A percentile compares a stretch with the other conserved stretches of the same genome.
These are phyloP conservation scores for Ustilago bromivora DNA, from an alignment of 1,284 basidiomycete species.

Conservation along the genomic window DNA sequence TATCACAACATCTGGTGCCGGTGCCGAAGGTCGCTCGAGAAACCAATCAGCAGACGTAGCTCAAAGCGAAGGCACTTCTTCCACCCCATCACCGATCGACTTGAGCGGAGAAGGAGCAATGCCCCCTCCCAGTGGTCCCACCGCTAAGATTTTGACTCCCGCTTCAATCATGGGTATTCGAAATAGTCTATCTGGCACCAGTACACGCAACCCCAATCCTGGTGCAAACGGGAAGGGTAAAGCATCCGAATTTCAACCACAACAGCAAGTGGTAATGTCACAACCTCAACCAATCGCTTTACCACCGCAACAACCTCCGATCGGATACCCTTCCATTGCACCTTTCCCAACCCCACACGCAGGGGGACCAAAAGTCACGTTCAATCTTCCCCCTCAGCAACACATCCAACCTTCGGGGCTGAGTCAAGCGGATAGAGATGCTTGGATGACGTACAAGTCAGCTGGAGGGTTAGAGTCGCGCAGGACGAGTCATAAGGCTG, in stretches of 20 bases:
- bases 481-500: conserved; percentile 94
- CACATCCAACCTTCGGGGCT: conserved; percentile 52
- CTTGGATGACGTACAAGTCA: conserved; percentile 57
- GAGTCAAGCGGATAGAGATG: conserved; percentile 52
- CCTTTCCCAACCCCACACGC: conserved; percentile 24
- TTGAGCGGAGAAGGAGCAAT: conserved; percentile 44
- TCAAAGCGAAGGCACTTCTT: conserved; percentile 57
- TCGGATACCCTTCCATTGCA: conserved; percentile 33
- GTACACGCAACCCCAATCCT: conserved; percentile 17
- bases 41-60: conserved; percentile 54
- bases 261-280: conserved; percentile 23
- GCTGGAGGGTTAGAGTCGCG: conserved; percentile 72
- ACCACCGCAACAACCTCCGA: conserved; percentile 6
- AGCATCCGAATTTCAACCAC: conserved; percentile 20
- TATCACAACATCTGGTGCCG: conserved; percentile 8
- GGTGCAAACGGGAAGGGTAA: conserved; percentile 29
- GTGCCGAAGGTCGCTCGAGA: conserved; percentile 27
- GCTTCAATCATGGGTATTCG: conserved; percentile 67
- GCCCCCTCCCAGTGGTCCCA: conserved; percentile 47
- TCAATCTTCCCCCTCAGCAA: conserved; percentile 33
- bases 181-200: conserved; percentile 17
- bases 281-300: conserved; percentile 2
- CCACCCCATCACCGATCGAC: conserved; percentile 67
- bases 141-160: conserved; percentile 63
- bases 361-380: conserved; percentile 41